Evolutionary conservation across 257 asterid species (phyloP).

Genomic region (Agastache rugosa): DNA sequence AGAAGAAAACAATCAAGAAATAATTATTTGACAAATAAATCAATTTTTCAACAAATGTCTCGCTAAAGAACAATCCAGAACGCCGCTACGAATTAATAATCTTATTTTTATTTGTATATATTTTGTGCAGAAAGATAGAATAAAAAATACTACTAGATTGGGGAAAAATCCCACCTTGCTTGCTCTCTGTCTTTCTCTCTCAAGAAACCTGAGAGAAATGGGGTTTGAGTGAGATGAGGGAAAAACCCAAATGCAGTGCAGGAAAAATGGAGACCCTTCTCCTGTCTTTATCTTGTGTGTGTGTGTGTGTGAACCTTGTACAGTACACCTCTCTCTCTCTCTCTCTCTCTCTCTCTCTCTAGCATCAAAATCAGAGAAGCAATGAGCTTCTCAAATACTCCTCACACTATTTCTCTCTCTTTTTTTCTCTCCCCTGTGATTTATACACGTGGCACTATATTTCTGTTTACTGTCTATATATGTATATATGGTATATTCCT

Average conservation of each 20-base stretch:
- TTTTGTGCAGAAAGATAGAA: background rate
- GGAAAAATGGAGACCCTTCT: slow-evolving; percentile 45
- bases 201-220: slow-evolving; percentile 48
- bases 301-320: slow-evolving; percentile 55
- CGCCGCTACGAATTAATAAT: background rate
- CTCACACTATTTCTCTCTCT: slow-evolving; percentile 27
- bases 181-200: slow-evolving; percentile 38
- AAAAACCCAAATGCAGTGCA: slow-evolving; percentile 45
- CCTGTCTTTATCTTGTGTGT: slow-evolving; percentile 47
- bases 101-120: background rate
- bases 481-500: too few species aligned
- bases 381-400: slow-evolving; percentile 71
- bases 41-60: slow-evolving; percentile 8
- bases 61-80: slow-evolving; percentile 28
- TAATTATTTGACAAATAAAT: background rate
- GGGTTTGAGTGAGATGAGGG: slow-evolving; percentile 43
- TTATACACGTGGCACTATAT: slow-evolving; percentile 29
- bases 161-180: slow-evolving; percentile 49
- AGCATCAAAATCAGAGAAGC: slow-evolving; percentile 82
- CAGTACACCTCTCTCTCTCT: slow-evolving; percentile 51
- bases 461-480: slow-evolving; percentile 14
- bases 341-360: slow-evolving; percentile 45
- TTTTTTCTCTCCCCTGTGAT: background rate
- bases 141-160: background rate
- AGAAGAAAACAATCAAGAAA: slow-evolving; percentile 19